These are phyloP conservation scores for Boletus vinaceobasis DNA, from an alignment of 768 basidiomycete genomes.

Conservation along the genomic window DNA sequence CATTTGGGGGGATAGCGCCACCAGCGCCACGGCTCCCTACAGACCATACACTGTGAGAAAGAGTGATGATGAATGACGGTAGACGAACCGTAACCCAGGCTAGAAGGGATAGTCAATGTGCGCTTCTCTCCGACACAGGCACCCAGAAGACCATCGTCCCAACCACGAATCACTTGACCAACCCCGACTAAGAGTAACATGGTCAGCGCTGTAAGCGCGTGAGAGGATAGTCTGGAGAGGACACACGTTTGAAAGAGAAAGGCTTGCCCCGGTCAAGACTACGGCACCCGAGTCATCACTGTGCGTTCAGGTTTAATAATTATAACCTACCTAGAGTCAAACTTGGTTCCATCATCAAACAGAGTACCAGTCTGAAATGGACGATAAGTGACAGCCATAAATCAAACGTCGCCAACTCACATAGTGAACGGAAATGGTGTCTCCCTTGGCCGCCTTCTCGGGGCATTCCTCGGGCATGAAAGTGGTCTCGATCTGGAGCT, in stretches of 20 bases:
- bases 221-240: background rate
- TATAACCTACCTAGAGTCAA: slow-evolving; percentile 75
- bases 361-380: slow-evolving; percentile 63
- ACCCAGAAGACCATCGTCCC: slow-evolving; percentile 78
- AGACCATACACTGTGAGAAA: background rate
- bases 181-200: slow-evolving; percentile 52
- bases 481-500: slow-evolving; percentile 62
- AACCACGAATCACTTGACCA: slow-evolving; percentile 81
- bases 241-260: slow-evolving; percentile 73
- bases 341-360: slow-evolving; percentile 71
- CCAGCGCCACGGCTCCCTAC: slow-evolving; percentile 76
- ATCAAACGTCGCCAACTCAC: slow-evolving; percentile 39
- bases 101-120: slow-evolving; percentile 78
- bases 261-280: slow-evolving; percentile 74
- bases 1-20: slow-evolving; percentile 69
- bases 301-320: background rate
- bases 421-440: slow-evolving; percentile 73
- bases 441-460: slow-evolving; percentile 54
- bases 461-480: slow-evolving; percentile 56
- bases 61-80: background rate
- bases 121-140: slow-evolving; percentile 91
- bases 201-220: background rate
- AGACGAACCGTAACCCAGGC: slow-evolving; percentile 76
- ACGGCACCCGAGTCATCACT: background rate
- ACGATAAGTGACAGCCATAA: background rate